Evolutionary conservation across 2,329 filamentous ascomycete genomes (phyloP), one percentile per base, ranked within the genome.

Genomic region (Fonsecaea pedrosoi): DNA sequence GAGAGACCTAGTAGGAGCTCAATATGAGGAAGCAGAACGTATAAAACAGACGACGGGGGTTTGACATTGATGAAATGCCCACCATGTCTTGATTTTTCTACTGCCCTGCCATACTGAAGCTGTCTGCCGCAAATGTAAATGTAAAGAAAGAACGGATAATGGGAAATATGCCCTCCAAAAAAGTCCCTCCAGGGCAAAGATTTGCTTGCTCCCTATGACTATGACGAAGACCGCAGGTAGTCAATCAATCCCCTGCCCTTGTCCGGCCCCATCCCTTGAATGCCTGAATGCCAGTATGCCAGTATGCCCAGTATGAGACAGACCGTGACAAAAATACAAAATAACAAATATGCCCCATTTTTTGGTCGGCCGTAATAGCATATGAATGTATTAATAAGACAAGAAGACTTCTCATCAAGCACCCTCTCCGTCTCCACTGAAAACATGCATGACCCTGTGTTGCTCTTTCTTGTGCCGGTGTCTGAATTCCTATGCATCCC

Each of bases 371-470:
- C 18, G 45, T 25, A 21, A 1, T 21, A 30, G 45, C n/a, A 30
- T 32, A 32, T 21, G 45, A 50, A 25, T 50, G 15, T 30, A 32
- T 32, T 32, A 32, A 32, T 50, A 50, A 50, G 45, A 50, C 45
- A 50, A 30, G 25, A 10, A 12, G 45, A 12, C 21, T 21, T 21
- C 15, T 42, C 21, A 58, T 40, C 35, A 40, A 58, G 5, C 21
- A 4, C 7, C 32, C 25, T 25, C 30, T 25, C 30, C 40, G 40
- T 56, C 18, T 37, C 34, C 55, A 42, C 30, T 58, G 15, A 10
- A 58, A 38, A 32, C 30, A 32, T 32, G 30, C 55, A 40, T 58
- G 55, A 50, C 45, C 45, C 34, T 40, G 40, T 58, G 21, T 21
- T 21, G 34, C 55, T 58, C 35, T 25, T 25, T 42, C 40, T 32